Conservation (phyloP, 768 basidiomycete genomes). For the Lactarius sp. region DNA sequence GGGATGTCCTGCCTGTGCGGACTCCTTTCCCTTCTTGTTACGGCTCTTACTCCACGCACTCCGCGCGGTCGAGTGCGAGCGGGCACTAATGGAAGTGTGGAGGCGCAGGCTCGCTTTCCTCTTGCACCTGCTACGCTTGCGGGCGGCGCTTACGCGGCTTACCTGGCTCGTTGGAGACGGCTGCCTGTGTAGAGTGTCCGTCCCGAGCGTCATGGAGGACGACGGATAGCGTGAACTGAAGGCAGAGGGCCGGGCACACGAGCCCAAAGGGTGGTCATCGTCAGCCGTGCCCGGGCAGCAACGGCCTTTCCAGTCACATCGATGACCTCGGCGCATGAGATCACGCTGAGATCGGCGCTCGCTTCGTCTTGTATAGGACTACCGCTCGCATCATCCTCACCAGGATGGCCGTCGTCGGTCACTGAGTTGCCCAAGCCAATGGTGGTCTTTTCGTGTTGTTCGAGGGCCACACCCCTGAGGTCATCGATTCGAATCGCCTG, state of each 20-base stretch:
- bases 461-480: too few relatives aligned
- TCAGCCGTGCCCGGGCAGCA: too few relatives aligned
- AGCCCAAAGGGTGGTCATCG: too few relatives aligned
- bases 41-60: slow-evolving; percentile 13
- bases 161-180: slow-evolving; percentile 29
- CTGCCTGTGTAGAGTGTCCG: neutral
- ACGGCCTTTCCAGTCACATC: neutral
- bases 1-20: neutral
- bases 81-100: slow-evolving; percentile 29
- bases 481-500: too few relatives aligned
- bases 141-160: slow-evolving; percentile 57
- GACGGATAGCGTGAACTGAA: too few relatives aligned
- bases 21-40: slow-evolving; percentile 13
- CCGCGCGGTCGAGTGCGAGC: neutral
- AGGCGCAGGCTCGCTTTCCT: slow-evolving; percentile 63
- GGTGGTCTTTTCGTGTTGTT: neutral
- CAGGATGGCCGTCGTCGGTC: slow-evolving; percentile 22
- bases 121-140: slow-evolving; percentile 54
- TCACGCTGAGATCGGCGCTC: slow-evolving; percentile 3
- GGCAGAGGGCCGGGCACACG: too few relatives aligned
- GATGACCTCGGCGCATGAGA: slow-evolving; percentile 25
- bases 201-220: too few relatives aligned
- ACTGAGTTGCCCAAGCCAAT: slow-evolving; percentile 20
- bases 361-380: slow-evolving; percentile 13
- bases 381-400: slow-evolving; percentile 22